Evolutionary conservation across 2,329 filamentous ascomycete genomes (phyloP), one percentile per base, ranked within the genome.

Genomic region (Calonectria leucothoes): DNA sequence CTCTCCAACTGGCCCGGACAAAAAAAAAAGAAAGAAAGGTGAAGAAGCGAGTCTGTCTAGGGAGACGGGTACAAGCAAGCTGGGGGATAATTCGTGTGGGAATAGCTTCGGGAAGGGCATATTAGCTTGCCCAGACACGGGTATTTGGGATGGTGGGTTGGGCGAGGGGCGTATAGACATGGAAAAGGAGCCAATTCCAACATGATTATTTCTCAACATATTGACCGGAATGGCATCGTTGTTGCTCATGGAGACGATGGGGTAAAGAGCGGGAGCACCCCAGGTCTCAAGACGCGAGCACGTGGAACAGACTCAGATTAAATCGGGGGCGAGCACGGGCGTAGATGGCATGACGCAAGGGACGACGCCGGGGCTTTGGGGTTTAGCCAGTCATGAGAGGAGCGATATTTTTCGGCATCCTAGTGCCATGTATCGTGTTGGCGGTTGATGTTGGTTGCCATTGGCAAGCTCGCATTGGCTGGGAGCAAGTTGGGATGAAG

Each of bases 311-410:
- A 63, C 25, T 42, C 37, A 63, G 37, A 63, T 23, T 37, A 23
- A 42, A 51, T 27, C 48, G 49, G 6, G 39, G 61, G 29, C 31
- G n/a, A 17, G 37, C 25, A 57, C 29, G 35, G 27, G 14, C 23
- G 37, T 25, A 61, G 67, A 69, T 37, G 39, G 31, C 23, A 66
- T 49, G 69, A 70, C 49, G 69, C 69, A 71, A 71, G 69, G 39
- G 63, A 61, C n/a, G n/a, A n/a, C n/a, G n/a, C n/a, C n/a, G n/a
- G 20, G n/a, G n/a, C 5, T 37, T 23, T 15, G 49, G 10, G 20
- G 6, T n/a, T 33, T 27, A 33, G 33, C 8, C 55, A 37, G 31
- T 59, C 31, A 37, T 59, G 55, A 23, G 29, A n/a, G 15, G 20
- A 23, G 52, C 29, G 33, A 35, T 17, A 14, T 8, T 27, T 59